Base-by-base conservation (phyloP, 306 rosid genomes). In the Glycine soja region DNA sequence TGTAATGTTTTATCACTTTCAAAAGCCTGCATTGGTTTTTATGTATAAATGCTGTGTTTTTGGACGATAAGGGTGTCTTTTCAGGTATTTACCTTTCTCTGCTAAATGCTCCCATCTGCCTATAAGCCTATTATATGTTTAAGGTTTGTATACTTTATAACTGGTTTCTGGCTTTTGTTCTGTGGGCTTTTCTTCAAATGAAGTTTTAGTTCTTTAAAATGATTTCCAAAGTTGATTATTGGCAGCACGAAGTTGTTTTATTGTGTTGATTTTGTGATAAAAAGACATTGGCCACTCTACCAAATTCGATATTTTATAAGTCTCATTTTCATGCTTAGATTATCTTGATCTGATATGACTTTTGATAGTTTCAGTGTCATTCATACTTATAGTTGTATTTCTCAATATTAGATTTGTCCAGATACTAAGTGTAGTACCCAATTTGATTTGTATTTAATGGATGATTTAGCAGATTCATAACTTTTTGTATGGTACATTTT, bases 151-250 rank as follows among this genome's bases (percentile, higher is more conserved):
- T 51, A 10, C 59, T 71, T 2, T 46, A 40, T 69, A 45, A 38
- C 75, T 78, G 56, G 43, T 66, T 74, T 70, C 84, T 54, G 32
- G 58, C 73, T 69, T 52, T 40, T 62, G 18, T 77, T 16, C 36
- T 34, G 7, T 73, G 67, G 6, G 54, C 48, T 52, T 69, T 75
- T 34, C 66, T 61, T 73, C 10, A 10, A 50, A 10, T 70, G 58
- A 30, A 34, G 78, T 84, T 74, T 47, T 80, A 42, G 70, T 75
- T 19, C 45, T 80, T 47, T 40, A 59, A 77, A 73, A 61, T 78
- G 58, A 43, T 68, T 52, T 63, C 62, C 57, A 13, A 45, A 40
- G 32, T 9, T 15, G 71, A 61, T 73, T 34, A 47, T 43, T 68
- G 63, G 40, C 70, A 64, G 77, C 54, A 38, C 48, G 70, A 58